phyloP scores from a whole-genome alignment of 1,139 yeast species.

The Hemisphaericaspora subhashii region DNA sequence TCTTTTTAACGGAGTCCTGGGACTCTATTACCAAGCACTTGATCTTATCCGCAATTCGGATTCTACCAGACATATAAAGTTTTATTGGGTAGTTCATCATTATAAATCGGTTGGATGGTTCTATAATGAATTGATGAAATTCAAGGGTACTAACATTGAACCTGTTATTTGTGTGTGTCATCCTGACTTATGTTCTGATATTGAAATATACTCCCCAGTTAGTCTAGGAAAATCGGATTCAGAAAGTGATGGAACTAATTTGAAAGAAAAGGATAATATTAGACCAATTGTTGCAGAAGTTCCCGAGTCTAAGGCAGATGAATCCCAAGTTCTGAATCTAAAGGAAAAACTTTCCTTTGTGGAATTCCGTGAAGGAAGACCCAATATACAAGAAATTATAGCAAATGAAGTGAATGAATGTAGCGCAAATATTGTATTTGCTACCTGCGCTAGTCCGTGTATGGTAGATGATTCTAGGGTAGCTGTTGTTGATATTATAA shows the following conservation, averaged over 20 bases:
- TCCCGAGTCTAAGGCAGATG: neutral
- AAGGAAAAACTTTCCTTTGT: slow-evolving; percentile 20
- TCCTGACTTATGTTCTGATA: slow-evolving; percentile 8
- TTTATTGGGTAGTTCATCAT: slow-evolving; percentile 52
- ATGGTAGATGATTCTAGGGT: slow-evolving; percentile 41
- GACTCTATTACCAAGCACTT: slow-evolving; percentile 34
- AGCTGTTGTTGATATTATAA: slow-evolving; percentile 15
- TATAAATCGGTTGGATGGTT: slow-evolving; percentile 35
- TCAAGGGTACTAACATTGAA: slow-evolving; percentile 32
- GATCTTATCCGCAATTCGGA: slow-evolving; percentile 15
- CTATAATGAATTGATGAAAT: slow-evolving; percentile 23
- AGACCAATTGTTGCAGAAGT: neutral
- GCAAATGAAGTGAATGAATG: slow-evolving; percentile 29
- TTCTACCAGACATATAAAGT: slow-evolving; percentile 25
- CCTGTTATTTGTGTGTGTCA: slow-evolving; percentile 36
- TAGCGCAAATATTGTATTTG: slow-evolving; percentile 36
- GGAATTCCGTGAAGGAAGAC: slow-evolving; percentile 44
- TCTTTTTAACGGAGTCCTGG: slow-evolving; percentile 31
- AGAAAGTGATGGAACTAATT: neutral
- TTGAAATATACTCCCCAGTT: neutral
- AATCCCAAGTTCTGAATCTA: neutral
- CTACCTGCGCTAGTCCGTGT: slow-evolving; percentile 38
- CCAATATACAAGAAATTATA: slow-evolving; percentile 30
- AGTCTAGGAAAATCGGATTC: slow-evolving; percentile 1
- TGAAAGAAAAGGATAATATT: neutral